Percentiles rank a stretch among this genome's conserved stretches.
These are phyloP conservation scores for Fusarium decemcellulare DNA, from an alignment of 2,329 filamentous ascomycete species.

Conservation along the genomic window DNA sequence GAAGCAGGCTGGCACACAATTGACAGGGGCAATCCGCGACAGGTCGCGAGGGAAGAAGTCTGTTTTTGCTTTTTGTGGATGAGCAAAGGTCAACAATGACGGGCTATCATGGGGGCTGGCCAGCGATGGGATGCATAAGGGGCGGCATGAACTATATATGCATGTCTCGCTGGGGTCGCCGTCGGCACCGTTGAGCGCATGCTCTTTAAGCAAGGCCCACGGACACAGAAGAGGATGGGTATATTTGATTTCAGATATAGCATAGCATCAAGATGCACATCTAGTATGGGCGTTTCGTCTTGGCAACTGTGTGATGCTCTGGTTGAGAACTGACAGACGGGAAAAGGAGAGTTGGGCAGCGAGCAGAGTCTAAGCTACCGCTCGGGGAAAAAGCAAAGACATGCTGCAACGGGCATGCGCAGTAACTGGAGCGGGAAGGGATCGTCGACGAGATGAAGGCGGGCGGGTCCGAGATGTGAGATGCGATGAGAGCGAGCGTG, in stretches of 20 bases:
- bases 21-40: background rate
- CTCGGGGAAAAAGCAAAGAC: background rate
- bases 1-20: background rate
- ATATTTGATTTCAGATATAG: background rate
- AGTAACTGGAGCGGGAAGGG: background rate
- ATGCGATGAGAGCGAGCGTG: background rate
- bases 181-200: background rate
- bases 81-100: background rate
- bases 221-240: background rate
- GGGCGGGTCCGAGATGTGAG: conserved; percentile 1
- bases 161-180: background rate
- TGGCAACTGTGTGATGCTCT: too few species aligned
- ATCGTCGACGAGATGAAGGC: conserved; percentile 3
- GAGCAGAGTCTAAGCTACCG: background rate
- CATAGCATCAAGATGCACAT: too few species aligned
- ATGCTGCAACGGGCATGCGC: background rate
- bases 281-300: too few species aligned
- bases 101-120: background rate
- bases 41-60: background rate
- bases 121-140: background rate
- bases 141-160: conserved; percentile 6
- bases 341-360: background rate
- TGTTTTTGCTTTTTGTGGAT: conserved; percentile 10
- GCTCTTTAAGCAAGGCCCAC: background rate
- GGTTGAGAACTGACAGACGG: background rate